phyloP scores from a whole-genome alignment of 345 rosid genomes.

The Eutrema japonicum region DNA sequence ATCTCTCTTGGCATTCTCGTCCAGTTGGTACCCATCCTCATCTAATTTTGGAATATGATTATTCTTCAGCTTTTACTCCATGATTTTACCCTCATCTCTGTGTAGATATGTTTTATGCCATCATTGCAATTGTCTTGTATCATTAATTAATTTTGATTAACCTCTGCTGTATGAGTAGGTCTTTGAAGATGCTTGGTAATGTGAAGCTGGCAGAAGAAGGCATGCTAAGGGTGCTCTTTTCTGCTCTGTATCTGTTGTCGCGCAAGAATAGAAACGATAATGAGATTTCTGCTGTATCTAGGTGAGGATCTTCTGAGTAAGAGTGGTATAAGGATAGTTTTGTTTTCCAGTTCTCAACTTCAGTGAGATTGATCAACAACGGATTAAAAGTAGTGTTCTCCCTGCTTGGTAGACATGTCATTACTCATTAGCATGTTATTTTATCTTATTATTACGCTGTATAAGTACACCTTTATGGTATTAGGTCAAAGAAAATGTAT shows the following conservation, averaged over 20 bases:
- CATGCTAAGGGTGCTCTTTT: constrained; percentile 77
- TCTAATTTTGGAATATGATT: constrained; percentile 27
- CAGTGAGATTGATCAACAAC: constrained; percentile 14
- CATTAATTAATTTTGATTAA: constrained; percentile 22
- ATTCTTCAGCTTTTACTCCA: constrained; percentile 5
- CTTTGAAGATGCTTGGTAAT: constrained; percentile 78
- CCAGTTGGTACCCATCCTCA: constrained; percentile 9
- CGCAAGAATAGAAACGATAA: constrained; percentile 65
- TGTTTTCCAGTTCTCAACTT: constrained; percentile 27
- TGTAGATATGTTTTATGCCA: constrained; percentile 25
- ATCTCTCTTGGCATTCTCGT: constrained; percentile 23
- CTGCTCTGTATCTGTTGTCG: constrained; percentile 76
- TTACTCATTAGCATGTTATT: constrained; percentile 16
- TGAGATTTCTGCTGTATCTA: constrained; percentile 82
- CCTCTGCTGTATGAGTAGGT: constrained; percentile 58
- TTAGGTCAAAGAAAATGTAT: constrained; percentile 5
- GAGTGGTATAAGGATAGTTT: constrained; percentile 30
- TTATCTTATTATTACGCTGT: constrained; percentile 6
- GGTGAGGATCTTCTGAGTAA: constrained; percentile 53
- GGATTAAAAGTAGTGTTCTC: constrained; percentile 16
- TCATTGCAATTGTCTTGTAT: constrained; percentile 16
- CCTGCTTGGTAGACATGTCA: constrained; percentile 23
- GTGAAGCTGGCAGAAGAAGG: constrained; percentile 89
- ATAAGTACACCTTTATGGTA: constrained; percentile 18
- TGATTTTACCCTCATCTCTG: constrained; percentile 27